A percentile compares a stretch with the other conserved stretches of the same genome.
Conservation (phyloP, 169 alveolate species). For the Fabrea salina region DNA sequence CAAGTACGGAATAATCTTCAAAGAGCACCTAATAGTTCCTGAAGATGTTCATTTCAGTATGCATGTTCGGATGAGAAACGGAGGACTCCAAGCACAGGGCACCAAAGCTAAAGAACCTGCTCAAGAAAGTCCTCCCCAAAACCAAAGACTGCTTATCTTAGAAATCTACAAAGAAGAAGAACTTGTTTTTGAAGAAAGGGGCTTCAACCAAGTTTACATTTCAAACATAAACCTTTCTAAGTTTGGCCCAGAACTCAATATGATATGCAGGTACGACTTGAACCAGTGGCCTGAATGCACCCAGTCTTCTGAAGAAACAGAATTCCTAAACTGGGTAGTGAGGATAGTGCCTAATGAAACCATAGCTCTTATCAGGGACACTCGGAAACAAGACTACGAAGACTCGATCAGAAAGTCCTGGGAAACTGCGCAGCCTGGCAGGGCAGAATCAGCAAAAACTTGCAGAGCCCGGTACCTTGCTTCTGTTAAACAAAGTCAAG, state of each 20-base stretch:
- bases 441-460: conserved; percentile 81
- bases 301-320: conserved; percentile 45
- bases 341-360: conserved; percentile 72
- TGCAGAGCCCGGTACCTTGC: conserved; percentile 66
- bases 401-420: conserved; percentile 79
- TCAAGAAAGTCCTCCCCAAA: conserved; percentile 26
- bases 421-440: conserved; percentile 86
- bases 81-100: conserved; percentile 37
- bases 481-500: conserved; percentile 50
- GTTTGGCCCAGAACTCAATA: not conserved
- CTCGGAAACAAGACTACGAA: conserved; percentile 86
- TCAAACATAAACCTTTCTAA: conserved; percentile 35
- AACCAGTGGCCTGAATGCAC: conserved; percentile 79
- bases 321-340: conserved; percentile 70
- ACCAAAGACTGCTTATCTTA: conserved; percentile 44
- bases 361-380: conserved; percentile 80
- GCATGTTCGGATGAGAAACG: conserved; percentile 58
- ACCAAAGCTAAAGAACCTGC: conserved; percentile 38
- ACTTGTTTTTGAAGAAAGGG: conserved; percentile 53
- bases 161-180: conserved; percentile 66
- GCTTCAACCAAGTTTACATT: conserved; percentile 66
- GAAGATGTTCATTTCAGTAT: conserved; percentile 69
- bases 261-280: conserved; percentile 52
- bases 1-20: conserved; percentile 81
- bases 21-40: conserved; percentile 75